Conservation (phyloP, 805 yeast species). For the Hanseniaspora valbyensis region DNA sequence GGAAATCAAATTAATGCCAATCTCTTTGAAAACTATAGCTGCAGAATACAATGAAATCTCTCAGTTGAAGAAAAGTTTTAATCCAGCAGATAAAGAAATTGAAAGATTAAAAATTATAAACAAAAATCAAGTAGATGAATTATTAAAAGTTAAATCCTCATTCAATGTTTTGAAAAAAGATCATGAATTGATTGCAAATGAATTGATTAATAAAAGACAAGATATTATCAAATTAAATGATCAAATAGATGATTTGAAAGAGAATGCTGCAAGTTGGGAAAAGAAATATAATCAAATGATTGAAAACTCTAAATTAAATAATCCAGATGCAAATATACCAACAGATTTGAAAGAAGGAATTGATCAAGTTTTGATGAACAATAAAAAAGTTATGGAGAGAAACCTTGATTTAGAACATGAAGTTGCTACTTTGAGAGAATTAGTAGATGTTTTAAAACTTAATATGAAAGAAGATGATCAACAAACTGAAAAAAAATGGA, state of each 20-base stretch:
- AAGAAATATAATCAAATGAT: constrained; percentile 22
- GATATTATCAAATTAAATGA: constrained; percentile 62
- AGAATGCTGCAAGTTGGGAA: constrained; percentile 31
- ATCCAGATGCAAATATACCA: constrained; percentile 32
- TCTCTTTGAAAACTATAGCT: constrained; percentile 56
- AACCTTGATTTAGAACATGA: constrained; percentile 49
- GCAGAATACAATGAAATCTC: constrained; percentile 70
- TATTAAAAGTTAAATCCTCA: constrained; percentile 59
- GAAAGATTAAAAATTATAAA: constrained; percentile 57
- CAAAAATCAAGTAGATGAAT: constrained; percentile 60
- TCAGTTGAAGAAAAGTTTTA: constrained; percentile 43
- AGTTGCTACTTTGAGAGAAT: constrained; percentile 35
- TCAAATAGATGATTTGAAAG: constrained; percentile 55
- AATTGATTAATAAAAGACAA: constrained; percentile 70
- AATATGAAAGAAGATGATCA: constrained; percentile 20
- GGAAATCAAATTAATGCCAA: constrained; percentile 57
- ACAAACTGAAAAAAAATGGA: constrained; percentile 7
- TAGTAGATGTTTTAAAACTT: constrained; percentile 31
- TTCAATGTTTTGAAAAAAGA: constrained; percentile 63
- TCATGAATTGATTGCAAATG: constrained; percentile 78
- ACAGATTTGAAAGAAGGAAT: constrained; percentile 40
- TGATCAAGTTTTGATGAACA: constrained; percentile 48
- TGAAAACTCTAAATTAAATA: constrained; percentile 17
- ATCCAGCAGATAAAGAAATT: constrained; percentile 42
- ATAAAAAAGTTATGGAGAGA: constrained; percentile 54